A percentile compares a stretch with the other conserved stretches of the same genome.
Conservation (phyloP, 2,329 filamentous ascomycete species). For the Phaeoacremonium minimum region DNA sequence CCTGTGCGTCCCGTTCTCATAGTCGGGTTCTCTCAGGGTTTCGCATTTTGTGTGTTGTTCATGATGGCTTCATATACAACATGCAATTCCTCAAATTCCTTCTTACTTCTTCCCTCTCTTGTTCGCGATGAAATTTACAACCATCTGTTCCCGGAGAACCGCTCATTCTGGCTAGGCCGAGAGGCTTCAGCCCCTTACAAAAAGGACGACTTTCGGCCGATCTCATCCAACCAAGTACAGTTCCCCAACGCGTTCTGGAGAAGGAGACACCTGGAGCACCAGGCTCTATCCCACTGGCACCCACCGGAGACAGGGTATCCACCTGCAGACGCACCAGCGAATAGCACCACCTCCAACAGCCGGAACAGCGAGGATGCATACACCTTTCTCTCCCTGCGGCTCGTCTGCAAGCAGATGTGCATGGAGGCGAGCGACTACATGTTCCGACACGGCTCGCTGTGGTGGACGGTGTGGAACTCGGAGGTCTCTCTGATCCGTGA, state of each 20-base stretch:
- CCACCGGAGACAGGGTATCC: conserved; percentile 1
- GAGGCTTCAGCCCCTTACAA: background rate
- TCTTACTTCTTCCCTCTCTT: conserved; percentile 3
- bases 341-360: background rate
- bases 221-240: background rate
- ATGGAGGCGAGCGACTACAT: conserved; percentile 1
- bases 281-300: conserved; percentile 1
- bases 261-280: background rate
- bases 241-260: background rate
- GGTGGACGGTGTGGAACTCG: background rate
- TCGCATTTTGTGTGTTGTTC: too few species aligned
- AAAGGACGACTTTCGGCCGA: background rate
- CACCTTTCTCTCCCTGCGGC: background rate
- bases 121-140: conserved; percentile 3
- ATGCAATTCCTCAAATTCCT: too few species aligned
- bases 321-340: background rate
- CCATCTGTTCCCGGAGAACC: conserved; percentile 1
- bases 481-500: background rate
- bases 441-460: background rate
- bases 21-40: too few species aligned
- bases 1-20: too few species aligned
- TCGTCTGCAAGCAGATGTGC: conserved; percentile 1
- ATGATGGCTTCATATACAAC: too few species aligned
- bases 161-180: conserved; percentile 1
- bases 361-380: background rate